Evolutionary conservation across 768 basidiomycete genomes (phyloP).

Genomic region (Tricholoma sp.): DNA sequence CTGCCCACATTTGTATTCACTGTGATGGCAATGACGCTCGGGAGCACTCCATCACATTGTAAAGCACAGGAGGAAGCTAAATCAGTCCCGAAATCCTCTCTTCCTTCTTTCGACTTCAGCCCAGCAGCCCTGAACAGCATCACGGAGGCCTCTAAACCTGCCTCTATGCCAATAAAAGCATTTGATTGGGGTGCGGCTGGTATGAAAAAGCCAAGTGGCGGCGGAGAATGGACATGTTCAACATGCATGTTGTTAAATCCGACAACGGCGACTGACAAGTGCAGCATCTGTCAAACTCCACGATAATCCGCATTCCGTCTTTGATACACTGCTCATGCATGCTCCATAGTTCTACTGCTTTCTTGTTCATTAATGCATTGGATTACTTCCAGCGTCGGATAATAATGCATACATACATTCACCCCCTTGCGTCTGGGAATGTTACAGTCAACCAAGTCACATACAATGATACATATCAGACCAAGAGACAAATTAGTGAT

Average conservation of each 20-base stretch:
- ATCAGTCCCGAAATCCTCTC: constrained; percentile 30
- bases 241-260: constrained; percentile 49
- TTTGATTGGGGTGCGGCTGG: constrained; percentile 67
- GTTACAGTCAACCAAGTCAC: background rate
- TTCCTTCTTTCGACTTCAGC: constrained; percentile 43
- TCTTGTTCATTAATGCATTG: background rate
- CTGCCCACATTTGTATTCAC: constrained; percentile 36
- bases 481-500: background rate
- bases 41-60: constrained; percentile 18
- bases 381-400: background rate
- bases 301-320: constrained; percentile 17
- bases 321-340: background rate
- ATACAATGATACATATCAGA: background rate
- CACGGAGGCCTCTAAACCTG: background rate
- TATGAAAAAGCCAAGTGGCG: constrained; percentile 37
- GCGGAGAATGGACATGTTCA: constrained; percentile 50
- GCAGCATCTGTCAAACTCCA: constrained; percentile 39
- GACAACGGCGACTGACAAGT: constrained; percentile 36
- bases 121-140: background rate
- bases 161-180: constrained; percentile 23
- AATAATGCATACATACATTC: background rate
- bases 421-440: background rate
- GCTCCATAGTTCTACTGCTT: background rate
- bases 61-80: constrained; percentile 33
- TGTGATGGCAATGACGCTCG: constrained; percentile 14